Base-by-base conservation (phyloP, 208 protist genomes). In the Wallacemonas rigidus region DNA sequence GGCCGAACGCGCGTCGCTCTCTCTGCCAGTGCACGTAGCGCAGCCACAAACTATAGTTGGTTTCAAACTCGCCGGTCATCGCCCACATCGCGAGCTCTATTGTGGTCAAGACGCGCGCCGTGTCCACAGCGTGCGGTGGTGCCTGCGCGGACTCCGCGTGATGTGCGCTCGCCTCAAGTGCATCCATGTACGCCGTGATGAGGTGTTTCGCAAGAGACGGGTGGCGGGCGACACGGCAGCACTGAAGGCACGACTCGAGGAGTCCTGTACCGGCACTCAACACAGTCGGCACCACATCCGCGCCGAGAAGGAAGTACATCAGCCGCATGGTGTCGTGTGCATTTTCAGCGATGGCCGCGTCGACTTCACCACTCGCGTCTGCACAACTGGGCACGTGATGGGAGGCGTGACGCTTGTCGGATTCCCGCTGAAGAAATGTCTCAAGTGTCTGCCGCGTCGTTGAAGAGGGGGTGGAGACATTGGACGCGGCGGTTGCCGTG, bases 31-130 rank as follows among this genome's bases (percentile, higher is more conserved):
- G 45, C 50, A 40, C 62, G 64, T 69, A 69, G n/a, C 64, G 64
- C 3, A 69, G 5, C 64, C 45, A 69, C 7, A 69, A 26, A 12
- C 50, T n/a, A 48, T 69, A 69, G 48, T 54, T 57, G n/a, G 48
- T 3, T 36, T 54, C 64, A 57, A 69, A 69, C 26, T 40, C 3
- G 3, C 64, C 47, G 7, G 40, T 38, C 60, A 48, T 26, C 26
- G 60, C 60, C 11, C 41, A 17, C 43, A 65, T 50, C 40, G 60
- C 60, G 5, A 45, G 38, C 60, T 44, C 60, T 4, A 65, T 35
- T 12, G 26, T 48, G 40, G 41, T 9, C 12, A 45, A 5, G 6
- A 48, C 60, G n/a, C 4, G 6, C 8, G 14, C 41, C 40, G 60
- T 4, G 26, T 65, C 60, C 5, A 51, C 60, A 50, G 53, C 26